Evolutionary conservation across 768 basidiomycete genomes (phyloP), one percentile per base, ranked within the genome.

Genomic region (Inosperma sp.): DNA sequence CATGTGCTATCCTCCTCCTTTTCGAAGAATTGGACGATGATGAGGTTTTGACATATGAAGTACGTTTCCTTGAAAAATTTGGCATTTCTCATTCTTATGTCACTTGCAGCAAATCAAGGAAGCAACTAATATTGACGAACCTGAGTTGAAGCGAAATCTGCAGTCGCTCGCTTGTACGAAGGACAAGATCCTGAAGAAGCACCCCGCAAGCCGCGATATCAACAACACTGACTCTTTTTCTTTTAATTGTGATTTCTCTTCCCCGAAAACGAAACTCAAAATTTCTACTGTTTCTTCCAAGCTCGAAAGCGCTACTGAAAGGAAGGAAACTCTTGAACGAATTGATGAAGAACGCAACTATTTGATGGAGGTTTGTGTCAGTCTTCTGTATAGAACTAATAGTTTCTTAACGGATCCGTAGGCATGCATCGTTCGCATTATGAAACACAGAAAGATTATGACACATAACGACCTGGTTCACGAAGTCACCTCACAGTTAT

Each of bases 161-260:
- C 96, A 99, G 63, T 93, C 95, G 0, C 77, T 99, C 19, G 94
- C 96, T 0, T 97, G 95, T 62, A 93, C 88, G 8, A 98, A 93
- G 65, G 93, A 77, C 73, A 93, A 93, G 61, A 75, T 99, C 23
- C 68, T 99, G 56, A 92, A 84, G 68, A 98, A 98, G 62, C 84
- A 86, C 53, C 96, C 95, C 0, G 80, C 87, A 33, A 82, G 91
- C 7, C 81, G 94, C 34, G 94, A 98, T 17, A 78, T 99, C 31
- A 70, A 82, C 45, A 58, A 73, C 0, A 72, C 70, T 9, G 96
- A 99, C 66, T 74, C 80, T 2, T 99, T 99, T 68, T 84, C 89
- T 2, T 99, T 97, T 76, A 96, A 98, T 57, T 60, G 68, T 14
- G 77, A 79, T 44, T 99, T 98, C 67, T 75, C 84, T 0, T 81